Evolutionary conservation across 257 asterid genomes (phyloP), one percentile per base, ranked within the genome.

Genomic region (Solanum appendiculatum): DNA sequence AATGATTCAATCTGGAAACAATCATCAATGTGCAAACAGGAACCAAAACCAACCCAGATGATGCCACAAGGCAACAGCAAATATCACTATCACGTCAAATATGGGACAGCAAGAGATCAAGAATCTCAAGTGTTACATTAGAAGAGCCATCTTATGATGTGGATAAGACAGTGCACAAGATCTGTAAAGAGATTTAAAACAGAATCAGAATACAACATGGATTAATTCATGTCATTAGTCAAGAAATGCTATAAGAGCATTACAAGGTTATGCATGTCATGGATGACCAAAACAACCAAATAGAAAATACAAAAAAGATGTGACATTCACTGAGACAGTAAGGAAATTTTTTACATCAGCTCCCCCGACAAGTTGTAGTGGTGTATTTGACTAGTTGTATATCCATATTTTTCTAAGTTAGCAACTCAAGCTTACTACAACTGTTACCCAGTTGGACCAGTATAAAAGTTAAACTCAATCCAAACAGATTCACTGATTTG

Each of bases 71-170:
- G 86, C 39, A 42, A 70, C 81, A 63, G 81, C 9, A 68, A 36
- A 84, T n/a, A 44, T 78, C 84, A 78, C 84, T 25, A 42, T 33
- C 25, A 33, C 39, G 36, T 27, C 64, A 25, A 25, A 46, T 14
- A 7, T 36, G 80, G 89, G 83, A 73, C 85, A 75, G 66, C 81
- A 84, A 85, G 90, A 87, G 90, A 83, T 86, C 86, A 89, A 83
- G 73, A 40, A 89, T 87, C 83, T 25, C 77, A 18, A 82, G 54
- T 89, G 87, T 88, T 87, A 74, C 94, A 91, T 87, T 39, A 87
- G 90, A 87, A 86, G 88, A 87, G 92, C 97, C 95, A 94, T 93
- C 91, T 60, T 92, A 88, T n/a, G 88, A 83, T 84, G 84, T 87
- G 75, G 78, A 70, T 63, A 66, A 82, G 68, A 60, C 86, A 85